Base-by-base conservation (phyloP, 176 grass and related monocot species). In the Olyra latifolia region DNA sequence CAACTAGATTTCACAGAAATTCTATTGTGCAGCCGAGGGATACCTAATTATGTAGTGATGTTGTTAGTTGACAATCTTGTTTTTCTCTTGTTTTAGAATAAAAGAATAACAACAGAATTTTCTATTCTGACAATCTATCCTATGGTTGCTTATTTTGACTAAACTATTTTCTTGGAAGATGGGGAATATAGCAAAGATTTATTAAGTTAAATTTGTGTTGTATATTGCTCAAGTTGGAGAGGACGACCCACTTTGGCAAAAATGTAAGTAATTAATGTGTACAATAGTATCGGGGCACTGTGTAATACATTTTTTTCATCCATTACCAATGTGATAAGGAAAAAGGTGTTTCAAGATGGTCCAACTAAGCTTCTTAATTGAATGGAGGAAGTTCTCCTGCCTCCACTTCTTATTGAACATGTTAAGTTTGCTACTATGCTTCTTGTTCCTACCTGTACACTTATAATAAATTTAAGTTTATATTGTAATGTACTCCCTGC, bases 131-230 rank as follows among this genome's bases (percentile, higher is more conserved):
- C 7, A 54, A n/a, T 32, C 35, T 55, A 20, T 69, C 55, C 10
- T 40, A 29, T 32, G 28, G 48, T 65, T 22, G 20, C 19, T 11
- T 5, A 48, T 57, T 57, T 11, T 69, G 9, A 73, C 10, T 17
- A 46, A 76, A 40, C 58, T 81, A 0, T 39, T n/a, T 62, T 87
- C 17, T 62, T 41, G 86, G 83, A 94, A 98, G 92, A 98, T 98
- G 92, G 80, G 66, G 39, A 80, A 42, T 73, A 54, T 74, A 63
- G 59, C 95, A 62, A 89, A 87, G 45, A 38, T 70, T 62, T 87
- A 94, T 82, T 70, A 81, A 27, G 92, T 85, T 40, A 92, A 86
- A 35, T 94, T 94, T 32, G 86, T 98, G 77, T 62, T 98, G 61
- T 43, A 92, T 71, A 71, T 91, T 89, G 85, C 83, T 82, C 66